A percentile compares a stretch with the other conserved stretches of the same genome.
phyloP scores from a whole-genome alignment of 495 filamentous ascomycete species.

The Tuber borchii region DNA sequence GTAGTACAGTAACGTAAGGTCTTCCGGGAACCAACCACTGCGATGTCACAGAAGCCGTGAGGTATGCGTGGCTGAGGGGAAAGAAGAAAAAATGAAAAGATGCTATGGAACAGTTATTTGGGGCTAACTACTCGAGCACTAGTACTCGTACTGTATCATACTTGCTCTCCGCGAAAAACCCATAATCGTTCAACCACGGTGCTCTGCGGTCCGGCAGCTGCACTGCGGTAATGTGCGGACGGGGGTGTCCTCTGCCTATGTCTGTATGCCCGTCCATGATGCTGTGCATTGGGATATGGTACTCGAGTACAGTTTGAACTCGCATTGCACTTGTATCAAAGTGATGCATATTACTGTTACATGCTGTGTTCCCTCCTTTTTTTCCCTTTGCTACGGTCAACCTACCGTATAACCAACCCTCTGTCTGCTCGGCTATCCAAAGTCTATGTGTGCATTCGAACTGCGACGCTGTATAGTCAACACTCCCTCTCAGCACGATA shows the following conservation, averaged over 20 bases:
- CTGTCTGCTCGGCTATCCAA: background rate
- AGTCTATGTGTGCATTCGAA: background rate
- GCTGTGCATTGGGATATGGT: background rate
- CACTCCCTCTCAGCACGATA: background rate
- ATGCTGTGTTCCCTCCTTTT: background rate
- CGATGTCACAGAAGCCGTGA: background rate
- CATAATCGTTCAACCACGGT: background rate
- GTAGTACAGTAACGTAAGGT: background rate
- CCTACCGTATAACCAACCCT: background rate
- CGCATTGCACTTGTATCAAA: background rate
- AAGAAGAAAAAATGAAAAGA: background rate
- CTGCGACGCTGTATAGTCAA: background rate
- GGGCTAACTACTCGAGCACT: too few relatives aligned
- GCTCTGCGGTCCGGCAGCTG: background rate
- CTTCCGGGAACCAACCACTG: background rate
- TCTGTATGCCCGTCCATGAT: background rate
- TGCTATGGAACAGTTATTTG: too few relatives aligned
- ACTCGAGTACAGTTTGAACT: background rate
- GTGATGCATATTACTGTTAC: background rate
- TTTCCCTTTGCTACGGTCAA: background rate
- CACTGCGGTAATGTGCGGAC: background rate
- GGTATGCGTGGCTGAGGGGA: background rate
- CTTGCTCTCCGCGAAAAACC: background rate
- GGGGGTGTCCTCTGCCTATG: background rate
- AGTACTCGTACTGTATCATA: too few relatives aligned